A percentile compares a stretch with the other conserved stretches of the same genome.
These are phyloP conservation scores for Pueraria montana DNA, from an alignment of 306 rosid genomes.

Conservation along the genomic window DNA sequence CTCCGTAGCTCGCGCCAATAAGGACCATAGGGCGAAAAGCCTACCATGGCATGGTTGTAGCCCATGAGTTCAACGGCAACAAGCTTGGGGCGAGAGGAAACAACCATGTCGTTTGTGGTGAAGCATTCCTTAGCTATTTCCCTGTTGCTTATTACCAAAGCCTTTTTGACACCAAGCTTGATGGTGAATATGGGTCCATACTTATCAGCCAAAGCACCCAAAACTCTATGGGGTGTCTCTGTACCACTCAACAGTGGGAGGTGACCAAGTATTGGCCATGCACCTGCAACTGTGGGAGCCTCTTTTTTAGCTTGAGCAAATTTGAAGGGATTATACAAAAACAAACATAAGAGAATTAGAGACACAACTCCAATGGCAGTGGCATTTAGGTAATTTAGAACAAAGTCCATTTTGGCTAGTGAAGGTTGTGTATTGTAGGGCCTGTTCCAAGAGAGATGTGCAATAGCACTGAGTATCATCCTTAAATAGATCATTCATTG, in stretches of 20 bases:
- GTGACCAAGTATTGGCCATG: conserved; percentile 57
- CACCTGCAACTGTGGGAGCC: conserved; percentile 31
- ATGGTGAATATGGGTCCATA: conserved; percentile 48
- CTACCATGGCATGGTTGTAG: conserved; percentile 30
- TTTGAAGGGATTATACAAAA: background rate
- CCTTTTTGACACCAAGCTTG: conserved; percentile 21
- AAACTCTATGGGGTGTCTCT: conserved; percentile 26
- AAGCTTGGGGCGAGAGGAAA: conserved; percentile 38
- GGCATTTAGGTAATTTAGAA: background rate
- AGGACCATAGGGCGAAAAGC: conserved; percentile 35
- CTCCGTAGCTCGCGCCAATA: conserved; percentile 46
- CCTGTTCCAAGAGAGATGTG: too few species aligned
- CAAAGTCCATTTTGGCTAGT: background rate
- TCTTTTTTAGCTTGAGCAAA: background rate
- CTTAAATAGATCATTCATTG: too few species aligned
- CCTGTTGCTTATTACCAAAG: conserved; percentile 41
- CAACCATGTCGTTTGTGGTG: conserved; percentile 44
- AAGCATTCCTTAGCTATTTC: conserved; percentile 53
- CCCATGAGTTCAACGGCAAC: background rate
- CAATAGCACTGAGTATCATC: too few species aligned
- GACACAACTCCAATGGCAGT: background rate
- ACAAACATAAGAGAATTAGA: background rate
- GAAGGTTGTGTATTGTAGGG: background rate
- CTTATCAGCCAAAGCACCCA: conserved; percentile 50
- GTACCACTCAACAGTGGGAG: conserved; percentile 11